phyloP scores from a whole-genome alignment of 1,139 yeast species.

The Debaryomyces sp. region DNA sequence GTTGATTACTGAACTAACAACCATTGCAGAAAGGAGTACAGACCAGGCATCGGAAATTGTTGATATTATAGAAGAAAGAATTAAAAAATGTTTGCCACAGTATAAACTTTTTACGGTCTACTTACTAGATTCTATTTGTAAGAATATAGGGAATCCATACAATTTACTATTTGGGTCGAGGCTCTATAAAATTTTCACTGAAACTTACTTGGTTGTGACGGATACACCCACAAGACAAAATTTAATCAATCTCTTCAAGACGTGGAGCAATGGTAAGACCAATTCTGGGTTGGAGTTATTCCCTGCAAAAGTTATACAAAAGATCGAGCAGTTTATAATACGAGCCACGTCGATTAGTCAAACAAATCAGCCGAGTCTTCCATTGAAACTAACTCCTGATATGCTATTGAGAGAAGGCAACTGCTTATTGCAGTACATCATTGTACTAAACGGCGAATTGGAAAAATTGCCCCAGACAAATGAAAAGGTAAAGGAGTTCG shows the following conservation, averaged over 20 bases:
- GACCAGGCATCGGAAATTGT: constrained; percentile 37
- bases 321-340: constrained; percentile 43
- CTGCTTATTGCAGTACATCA: constrained; percentile 33
- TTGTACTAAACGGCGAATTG: constrained; percentile 22
- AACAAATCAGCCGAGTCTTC: constrained; percentile 13
- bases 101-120: constrained; percentile 43
- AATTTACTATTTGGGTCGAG: constrained; percentile 38
- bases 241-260: constrained; percentile 42
- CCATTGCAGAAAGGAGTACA: constrained; percentile 36
- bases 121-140: constrained; percentile 45
- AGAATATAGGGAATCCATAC: constrained; percentile 49
- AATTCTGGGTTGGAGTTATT: constrained; percentile 41
- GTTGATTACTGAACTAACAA: constrained; percentile 42
- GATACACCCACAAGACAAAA: constrained; percentile 41
- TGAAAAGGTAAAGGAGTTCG: constrained; percentile 13
- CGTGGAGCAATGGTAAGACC: constrained; percentile 41
- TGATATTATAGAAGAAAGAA: constrained; percentile 36
- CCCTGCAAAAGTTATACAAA: constrained; percentile 29
- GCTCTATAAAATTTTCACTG: constrained; percentile 39
- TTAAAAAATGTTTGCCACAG: constrained; percentile 41
- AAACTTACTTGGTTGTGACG: constrained; percentile 41
- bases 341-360: constrained; percentile 35
- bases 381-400: constrained; percentile 27
- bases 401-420: constrained; percentile 36
- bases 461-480: constrained; percentile 17